A percentile compares a stretch with the other conserved stretches of the same genome.
Evolutionary conservation across 768 basidiomycete species (phyloP).

Genomic region (Crucibulum laeve): DNA sequence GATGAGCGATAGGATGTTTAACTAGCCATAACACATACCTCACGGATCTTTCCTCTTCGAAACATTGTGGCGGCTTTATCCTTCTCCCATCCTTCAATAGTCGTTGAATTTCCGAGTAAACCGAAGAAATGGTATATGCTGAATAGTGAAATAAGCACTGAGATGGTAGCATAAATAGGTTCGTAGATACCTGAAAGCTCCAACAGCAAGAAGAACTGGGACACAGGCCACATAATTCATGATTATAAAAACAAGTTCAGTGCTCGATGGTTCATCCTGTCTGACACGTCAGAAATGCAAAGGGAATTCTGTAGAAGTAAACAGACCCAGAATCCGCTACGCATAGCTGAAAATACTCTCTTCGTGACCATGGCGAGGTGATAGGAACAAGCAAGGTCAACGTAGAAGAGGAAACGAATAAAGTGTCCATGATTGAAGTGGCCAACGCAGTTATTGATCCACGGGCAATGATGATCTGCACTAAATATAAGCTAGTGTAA

Average conservation of each 20-base stretch:
- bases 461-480: slow-evolving; percentile 86
- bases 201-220: slow-evolving; percentile 84
- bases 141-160: slow-evolving; percentile 3
- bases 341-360: slow-evolving; percentile 49
- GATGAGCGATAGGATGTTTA: neutral
- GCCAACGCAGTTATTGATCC: slow-evolving; percentile 94
- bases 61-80: slow-evolving; percentile 88
- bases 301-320: neutral
- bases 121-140: slow-evolving; percentile 87
- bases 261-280: slow-evolving; percentile 64
- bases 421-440: slow-evolving; percentile 88
- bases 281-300: neutral
- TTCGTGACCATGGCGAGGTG: slow-evolving; percentile 80
- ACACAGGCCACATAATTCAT: slow-evolving; percentile 82
- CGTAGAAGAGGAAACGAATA: slow-evolving; percentile 88
- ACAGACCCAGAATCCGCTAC: slow-evolving; percentile 49
- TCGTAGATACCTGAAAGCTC: slow-evolving; percentile 72
- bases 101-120: slow-evolving; percentile 79
- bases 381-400: slow-evolving; percentile 86
- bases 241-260: slow-evolving; percentile 80
- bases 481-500: slow-evolving; percentile 7
- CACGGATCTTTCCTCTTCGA: slow-evolving; percentile 78
- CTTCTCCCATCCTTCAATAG: slow-evolving; percentile 98
- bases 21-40: slow-evolving; percentile 36
- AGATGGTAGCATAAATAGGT: neutral